These are phyloP conservation scores for Pugionium cornutum DNA, from an alignment of 345 rosid species.

Conservation along the genomic window DNA sequence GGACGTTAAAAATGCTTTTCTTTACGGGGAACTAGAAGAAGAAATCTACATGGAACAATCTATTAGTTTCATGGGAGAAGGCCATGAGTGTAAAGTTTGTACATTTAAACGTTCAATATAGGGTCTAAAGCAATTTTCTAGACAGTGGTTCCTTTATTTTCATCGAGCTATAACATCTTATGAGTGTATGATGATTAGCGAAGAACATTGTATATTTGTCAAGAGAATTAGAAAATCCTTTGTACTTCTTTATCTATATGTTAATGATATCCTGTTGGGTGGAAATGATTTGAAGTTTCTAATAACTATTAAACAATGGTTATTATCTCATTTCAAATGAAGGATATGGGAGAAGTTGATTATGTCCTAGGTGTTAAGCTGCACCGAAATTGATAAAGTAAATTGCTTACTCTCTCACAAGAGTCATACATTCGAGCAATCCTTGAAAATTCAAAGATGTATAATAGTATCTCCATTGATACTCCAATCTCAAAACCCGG, in stretches of 20 bases:
- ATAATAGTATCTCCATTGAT: neutral
- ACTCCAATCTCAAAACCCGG: neutral
- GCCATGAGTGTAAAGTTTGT: neutral
- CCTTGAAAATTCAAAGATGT: neutral
- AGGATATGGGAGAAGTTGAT: constrained; percentile 1
- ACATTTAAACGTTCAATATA: neutral
- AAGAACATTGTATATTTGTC: constrained; percentile 10
- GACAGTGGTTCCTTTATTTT: constrained; percentile 2
- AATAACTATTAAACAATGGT: neutral
- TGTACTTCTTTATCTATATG: neutral
- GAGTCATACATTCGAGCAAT: neutral
- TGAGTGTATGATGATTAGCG: neutral
- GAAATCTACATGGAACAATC: constrained; percentile 1
- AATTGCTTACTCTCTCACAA: neutral
- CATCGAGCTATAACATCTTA: constrained; percentile 5
- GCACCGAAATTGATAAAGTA: neutral
- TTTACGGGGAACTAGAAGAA: no score
- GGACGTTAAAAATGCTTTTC: constrained; percentile 6
- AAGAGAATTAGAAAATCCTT: neutral
- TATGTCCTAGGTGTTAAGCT: neutral
- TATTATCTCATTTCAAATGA: constrained; percentile 18
- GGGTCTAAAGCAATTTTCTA: neutral
- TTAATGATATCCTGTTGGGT: neutral
- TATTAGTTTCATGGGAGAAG: neutral
- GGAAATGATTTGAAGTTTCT: neutral